Evolutionary conservation across 1,284 basidiomycete species (phyloP), one percentile per base, ranked within the genome.

Genomic region (Pseudozyma thailandica): DNA sequence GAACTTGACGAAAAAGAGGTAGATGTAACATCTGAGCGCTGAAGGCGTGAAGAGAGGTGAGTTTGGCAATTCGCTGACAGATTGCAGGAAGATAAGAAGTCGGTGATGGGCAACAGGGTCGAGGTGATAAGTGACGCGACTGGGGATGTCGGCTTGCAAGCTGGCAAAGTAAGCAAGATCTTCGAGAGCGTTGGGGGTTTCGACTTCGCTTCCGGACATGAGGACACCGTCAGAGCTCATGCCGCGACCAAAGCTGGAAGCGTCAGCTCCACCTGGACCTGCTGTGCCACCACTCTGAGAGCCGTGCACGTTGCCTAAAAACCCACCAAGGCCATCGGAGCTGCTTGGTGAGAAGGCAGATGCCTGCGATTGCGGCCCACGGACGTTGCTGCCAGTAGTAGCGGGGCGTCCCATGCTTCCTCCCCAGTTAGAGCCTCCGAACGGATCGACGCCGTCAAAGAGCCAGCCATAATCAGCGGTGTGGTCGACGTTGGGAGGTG

Each of bases 1-100:
- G 62, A 73, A 71, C 55, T 72, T 76, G 52, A 65, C 54, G 31
- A 78, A 78, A 49, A 75, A 78, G 38, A 75, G 71, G 23, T 71
- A 66, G 53, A 78, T 66, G 51, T 74, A 76, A 44, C 71, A 68
- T 15, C 71, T 47, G 23, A 78, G 56, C 13, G 72, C 71, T 15
- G 66, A 63, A 7, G 74, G 71, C 20, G 70, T 72, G 49, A 78
- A 76, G 8, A 76, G 56, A 2, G 73, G 64, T 21, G 74, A 76
- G 28, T 53, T 74, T n/a, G 71, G 55, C 12, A 78, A 64, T 50
- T 78, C 66, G 50, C 56, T 70, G 44, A 76, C 65, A 6, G 71
- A 72, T 26, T 61, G 56, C 21, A 78, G 51, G 50, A 78, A 78
- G 58, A 64, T 62, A 43, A 78, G 66, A 16, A 78, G 54, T 13